These are phyloP conservation scores for Pythium biforme DNA, from an alignment of 352 stramenopile species.

Conservation along the genomic window DNA sequence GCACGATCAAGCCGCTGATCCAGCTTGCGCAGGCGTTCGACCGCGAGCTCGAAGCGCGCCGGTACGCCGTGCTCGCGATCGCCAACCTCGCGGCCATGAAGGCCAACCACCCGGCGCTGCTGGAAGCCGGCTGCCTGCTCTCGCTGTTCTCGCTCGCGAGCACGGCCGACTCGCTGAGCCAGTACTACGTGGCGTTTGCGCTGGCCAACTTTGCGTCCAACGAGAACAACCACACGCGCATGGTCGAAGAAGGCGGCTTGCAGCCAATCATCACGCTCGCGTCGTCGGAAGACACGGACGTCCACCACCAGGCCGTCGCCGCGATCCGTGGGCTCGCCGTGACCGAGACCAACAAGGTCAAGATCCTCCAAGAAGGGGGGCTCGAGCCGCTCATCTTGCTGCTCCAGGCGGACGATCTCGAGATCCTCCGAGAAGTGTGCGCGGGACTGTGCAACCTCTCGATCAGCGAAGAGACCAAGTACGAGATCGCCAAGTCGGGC, in stretches of 20 bases:
- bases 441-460: conserved; percentile 95
- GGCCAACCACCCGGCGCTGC: conserved; percentile 91
- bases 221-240: conserved; percentile 88
- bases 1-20: conserved; percentile 91
- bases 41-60: conserved; percentile 91
- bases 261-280: conserved; percentile 95
- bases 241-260: conserved; percentile 94
- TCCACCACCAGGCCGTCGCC: conserved; percentile 94
- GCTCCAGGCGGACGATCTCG: conserved; percentile 87
- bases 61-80: conserved; percentile 93
- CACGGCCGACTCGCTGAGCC: conserved; percentile 89
- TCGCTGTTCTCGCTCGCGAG: conserved; percentile 94
- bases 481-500: conserved; percentile 95
- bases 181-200: conserved; percentile 95
- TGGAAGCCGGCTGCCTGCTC: conserved; percentile 90
- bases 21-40: conserved; percentile 83
- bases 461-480: conserved; percentile 96
- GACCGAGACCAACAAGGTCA: conserved; percentile 91
- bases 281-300: conserved; percentile 89
- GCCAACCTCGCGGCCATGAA: conserved; percentile 95
- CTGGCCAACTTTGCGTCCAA: conserved; percentile 96
- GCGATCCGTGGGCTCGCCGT: conserved; percentile 92
- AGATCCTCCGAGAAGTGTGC: conserved; percentile 93
- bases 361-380: conserved; percentile 96
- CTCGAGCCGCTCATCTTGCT: conserved; percentile 92